Base-by-base conservation (phyloP, 768 basidiomycete species). In the Coprinopsis cinerea region DNA sequence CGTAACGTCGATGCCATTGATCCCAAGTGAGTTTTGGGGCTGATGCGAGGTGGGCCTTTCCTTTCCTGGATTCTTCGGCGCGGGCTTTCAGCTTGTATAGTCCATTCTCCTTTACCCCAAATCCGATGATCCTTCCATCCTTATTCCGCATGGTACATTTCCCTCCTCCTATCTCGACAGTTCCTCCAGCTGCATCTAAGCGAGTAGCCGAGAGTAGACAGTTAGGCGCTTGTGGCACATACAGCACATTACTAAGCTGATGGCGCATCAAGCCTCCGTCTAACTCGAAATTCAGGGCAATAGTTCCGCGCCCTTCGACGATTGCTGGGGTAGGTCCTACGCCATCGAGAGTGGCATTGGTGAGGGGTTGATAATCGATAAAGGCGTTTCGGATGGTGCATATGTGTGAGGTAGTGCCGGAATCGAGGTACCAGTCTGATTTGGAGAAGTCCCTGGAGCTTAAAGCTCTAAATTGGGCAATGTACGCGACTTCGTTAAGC, bases 351-450 rank as follows among this genome's bases (percentile, higher is more conserved):
- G 39, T 54, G 1, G 51, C 45, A 20, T 58, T 44, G 23, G n/a
- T n/a, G n/a, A 60, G 51, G 1, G 56, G 45, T 14, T 30, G 17
- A 47, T 56, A 64, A 4, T 61, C 52, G 3, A 39, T 52, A 22
- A 63, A 63, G 20, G 54, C 49, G 2, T 62, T 58, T 1, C 53
- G 44, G 1, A 25, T 41, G 0, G 55, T 56, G 42, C 59, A 63
- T 4, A 64, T 59, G 34, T 66, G 62, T 23, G 60, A 60, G 3
- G 63, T 63, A 1, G 60, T 56, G 11, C 48, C 62, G 1, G 57
- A 61, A 39, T 65, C 59, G 10, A 59, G 46, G 4, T 61, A 23
- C 62, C 61, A 64, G 41, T 59, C 53, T n/a, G n/a, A 17, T 51
- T 55, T 37, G 53, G 53, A 1, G 51, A 54, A 39, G 58, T 51